Percentiles rank a stretch among this genome's conserved stretches.
phyloP scores from a whole-genome alignment of 306 rosid species.

The Rosa lucieae region DNA sequence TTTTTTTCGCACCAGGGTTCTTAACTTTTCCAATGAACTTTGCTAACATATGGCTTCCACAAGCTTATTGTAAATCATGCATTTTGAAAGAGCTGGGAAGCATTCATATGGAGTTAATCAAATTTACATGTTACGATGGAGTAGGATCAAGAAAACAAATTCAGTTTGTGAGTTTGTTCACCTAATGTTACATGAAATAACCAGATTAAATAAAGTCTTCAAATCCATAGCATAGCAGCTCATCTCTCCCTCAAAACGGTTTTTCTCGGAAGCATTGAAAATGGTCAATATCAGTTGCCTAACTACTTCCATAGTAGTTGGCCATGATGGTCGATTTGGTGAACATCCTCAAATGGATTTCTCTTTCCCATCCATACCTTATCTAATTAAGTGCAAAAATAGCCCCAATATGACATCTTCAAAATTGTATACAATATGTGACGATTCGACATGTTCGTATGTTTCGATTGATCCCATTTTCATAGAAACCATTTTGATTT shows the following conservation, averaged over 20 bases:
- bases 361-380: not conserved
- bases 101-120: too few relatives aligned
- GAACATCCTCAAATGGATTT: constrained; percentile 10
- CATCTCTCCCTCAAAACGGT: not conserved
- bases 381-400: not conserved
- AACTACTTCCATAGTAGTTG: constrained; percentile 38
- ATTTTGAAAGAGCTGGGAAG: too few relatives aligned
- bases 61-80: too few relatives aligned
- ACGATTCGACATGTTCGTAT: not conserved
- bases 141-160: constrained; percentile 22
- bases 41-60: not conserved
- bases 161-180: constrained; percentile 38
- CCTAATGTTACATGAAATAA: constrained; percentile 27
- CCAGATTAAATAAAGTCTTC: not conserved
- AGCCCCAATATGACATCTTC: not conserved
- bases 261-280: constrained; percentile 8
- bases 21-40: too few relatives aligned
- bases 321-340: constrained; percentile 32
- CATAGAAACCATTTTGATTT: not conserved
- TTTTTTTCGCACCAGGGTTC: too few relatives aligned
- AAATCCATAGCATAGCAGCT: not conserved
- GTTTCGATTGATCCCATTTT: not conserved
- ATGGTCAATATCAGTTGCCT: constrained; percentile 38
- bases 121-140: constrained; percentile 11
- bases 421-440: not conserved